Evolutionary conservation across 257 asterid genomes (phyloP), one percentile per base, ranked within the genome.

Genomic region (Capsicum chinense): DNA sequence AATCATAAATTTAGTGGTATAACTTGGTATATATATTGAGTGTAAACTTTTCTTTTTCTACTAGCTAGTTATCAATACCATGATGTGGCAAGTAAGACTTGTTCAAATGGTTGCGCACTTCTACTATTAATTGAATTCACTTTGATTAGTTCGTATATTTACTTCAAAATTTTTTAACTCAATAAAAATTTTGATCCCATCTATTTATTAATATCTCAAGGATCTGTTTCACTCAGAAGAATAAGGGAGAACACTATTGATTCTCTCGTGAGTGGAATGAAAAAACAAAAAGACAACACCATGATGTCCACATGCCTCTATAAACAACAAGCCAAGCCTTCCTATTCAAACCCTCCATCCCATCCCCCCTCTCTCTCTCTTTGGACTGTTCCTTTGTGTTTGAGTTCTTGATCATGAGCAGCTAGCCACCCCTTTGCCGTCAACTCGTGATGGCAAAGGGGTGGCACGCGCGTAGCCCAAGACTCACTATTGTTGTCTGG

Each of bases 321-420:
- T 86, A 83, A 90, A 85, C 87, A 42, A 56, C 79, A 84, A 50
- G n/a, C 68, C 52, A 84, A 35, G 0, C 83, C 87, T 74, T 82
- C 91, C 74, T 67, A 54, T 33, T 79, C 86, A 79, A 85, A 88
- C 93, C 90, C 93, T 92, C 94, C 88, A 62, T 42, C 48, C 19
- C 70, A 5, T 86, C 90, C 15, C 60, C 10, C 1, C 21, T 15
- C 21, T 68, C 73, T 66, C 85, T 62, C 88, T 68, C n/a, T 86
- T 56, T 16, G 59, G 83, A 56, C 16, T 59, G 42, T 64, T 79
- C 19, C 74, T 69, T 42, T 78, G 69, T 52, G 33, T 81, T 68
- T n/a, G 60, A 62, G 26, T 83, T 52, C 14, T 50, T 76, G 79
- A 74, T 26, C 33, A 26, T 70, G 42, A 15, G 79, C 68, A 7